A percentile compares a stretch with the other conserved stretches of the same genome.
Conservation (phyloP, 2,329 filamentous ascomycete species). For the Aspergillus floridensis region DNA sequence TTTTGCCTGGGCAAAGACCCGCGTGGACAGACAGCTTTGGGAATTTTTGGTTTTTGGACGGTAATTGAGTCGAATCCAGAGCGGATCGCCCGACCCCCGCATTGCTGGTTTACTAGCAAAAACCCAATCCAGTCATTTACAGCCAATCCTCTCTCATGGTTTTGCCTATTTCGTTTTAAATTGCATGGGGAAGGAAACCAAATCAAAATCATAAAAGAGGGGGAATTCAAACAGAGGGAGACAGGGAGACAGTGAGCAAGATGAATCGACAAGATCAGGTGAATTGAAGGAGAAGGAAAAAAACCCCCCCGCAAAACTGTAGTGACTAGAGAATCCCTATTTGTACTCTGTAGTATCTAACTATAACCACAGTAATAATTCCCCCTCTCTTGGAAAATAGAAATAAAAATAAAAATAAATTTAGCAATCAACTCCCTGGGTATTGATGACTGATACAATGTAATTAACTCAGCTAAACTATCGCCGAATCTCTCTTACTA, state of each 20-base stretch:
- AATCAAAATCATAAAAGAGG: neutral
- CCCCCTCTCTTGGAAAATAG: too few species aligned
- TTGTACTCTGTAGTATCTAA: too few species aligned
- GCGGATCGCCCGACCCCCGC: conserved; percentile 21
- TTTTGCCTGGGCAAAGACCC: neutral
- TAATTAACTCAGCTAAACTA: neutral
- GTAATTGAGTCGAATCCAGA: conserved; percentile 1
- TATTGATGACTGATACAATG: neutral
- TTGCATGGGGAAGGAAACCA: neutral
- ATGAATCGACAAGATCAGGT: too few species aligned
- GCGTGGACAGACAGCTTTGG: neutral
- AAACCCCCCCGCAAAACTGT: neutral
- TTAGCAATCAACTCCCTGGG: neutral
- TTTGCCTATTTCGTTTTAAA: neutral
- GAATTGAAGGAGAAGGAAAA: neutral
- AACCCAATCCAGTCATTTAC: conserved; percentile 12
- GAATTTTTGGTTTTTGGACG: neutral
- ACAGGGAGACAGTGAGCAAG: neutral
- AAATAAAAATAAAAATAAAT: neutral
- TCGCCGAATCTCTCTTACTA: neutral
- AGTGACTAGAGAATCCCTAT: too few species aligned
- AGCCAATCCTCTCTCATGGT: neutral
- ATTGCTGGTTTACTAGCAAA: conserved; percentile 20
- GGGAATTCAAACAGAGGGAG: neutral
- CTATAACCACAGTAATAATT: too few species aligned